Evolutionary conservation across 208 protist species (phyloP).

Genomic region (Wallacemonas sp.): DNA sequence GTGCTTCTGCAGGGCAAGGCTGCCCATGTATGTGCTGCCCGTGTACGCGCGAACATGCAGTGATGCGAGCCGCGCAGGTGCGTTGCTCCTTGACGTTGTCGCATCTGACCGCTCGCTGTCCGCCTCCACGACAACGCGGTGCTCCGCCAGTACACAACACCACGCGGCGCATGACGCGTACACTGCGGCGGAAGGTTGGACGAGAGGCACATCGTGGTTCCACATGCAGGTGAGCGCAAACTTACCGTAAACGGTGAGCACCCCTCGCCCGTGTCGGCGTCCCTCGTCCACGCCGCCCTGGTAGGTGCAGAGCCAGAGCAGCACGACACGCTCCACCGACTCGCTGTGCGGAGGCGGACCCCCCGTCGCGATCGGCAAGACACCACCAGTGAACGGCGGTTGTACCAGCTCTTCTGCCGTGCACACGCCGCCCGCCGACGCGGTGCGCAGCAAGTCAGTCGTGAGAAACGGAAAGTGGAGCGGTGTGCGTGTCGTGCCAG

Average conservation of each 20-base stretch:
- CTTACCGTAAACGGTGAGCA: conserved; percentile 25
- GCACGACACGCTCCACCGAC: neutral
- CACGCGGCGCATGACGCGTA: no score
- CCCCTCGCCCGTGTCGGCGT: conserved; percentile 19
- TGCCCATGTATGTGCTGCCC: neutral
- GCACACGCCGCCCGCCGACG: neutral
- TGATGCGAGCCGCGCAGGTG: neutral
- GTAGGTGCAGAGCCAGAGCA: conserved; percentile 17
- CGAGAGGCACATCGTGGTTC: conserved; percentile 26
- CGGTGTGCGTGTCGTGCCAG: neutral
- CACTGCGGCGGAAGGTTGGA: neutral
- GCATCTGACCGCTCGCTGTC: no score
- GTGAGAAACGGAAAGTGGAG: neutral
- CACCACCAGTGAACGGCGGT: neutral
- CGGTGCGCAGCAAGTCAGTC: neutral
- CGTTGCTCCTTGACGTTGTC: neutral
- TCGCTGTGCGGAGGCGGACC: neutral
- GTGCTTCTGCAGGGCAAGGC: neutral
- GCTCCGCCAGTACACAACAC: neutral
- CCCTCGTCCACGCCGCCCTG: conserved; percentile 21
- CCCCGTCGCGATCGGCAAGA: neutral
- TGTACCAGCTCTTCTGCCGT: neutral
- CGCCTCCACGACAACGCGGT: neutral
- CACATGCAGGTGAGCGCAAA: conserved; percentile 25
- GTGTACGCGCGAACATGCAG: neutral